These are phyloP conservation scores for Paramecium pentaurelia DNA, from an alignment of 73 alveolate genomes.

Conservation along the genomic window DNA sequence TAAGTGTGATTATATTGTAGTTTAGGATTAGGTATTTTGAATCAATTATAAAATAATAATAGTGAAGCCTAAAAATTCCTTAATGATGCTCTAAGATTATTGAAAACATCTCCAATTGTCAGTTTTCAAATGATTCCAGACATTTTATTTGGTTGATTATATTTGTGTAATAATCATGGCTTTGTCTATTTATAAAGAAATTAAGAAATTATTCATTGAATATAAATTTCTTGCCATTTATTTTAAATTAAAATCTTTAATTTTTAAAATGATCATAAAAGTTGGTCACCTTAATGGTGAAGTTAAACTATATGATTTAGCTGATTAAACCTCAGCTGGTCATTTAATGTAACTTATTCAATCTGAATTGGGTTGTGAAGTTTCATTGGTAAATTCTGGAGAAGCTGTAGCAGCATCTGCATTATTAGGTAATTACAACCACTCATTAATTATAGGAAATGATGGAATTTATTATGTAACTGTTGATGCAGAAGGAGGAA, in stretches of 20 bases:
- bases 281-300: conserved; percentile 53
- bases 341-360: conserved; percentile 39
- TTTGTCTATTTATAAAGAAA: neutral
- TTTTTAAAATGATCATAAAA: neutral
- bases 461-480: conserved; percentile 26
- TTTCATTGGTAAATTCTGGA: conserved; percentile 38
- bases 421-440: neutral
- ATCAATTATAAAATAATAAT: neutral
- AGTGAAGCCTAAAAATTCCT: neutral
- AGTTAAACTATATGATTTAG: conserved; percentile 47
- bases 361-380: conserved; percentile 53
- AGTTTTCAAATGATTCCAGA: conserved; percentile 32
- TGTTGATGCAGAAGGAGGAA: conserved; percentile 57
- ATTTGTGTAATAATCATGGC: neutral
- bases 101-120: neutral
- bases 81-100: neutral
- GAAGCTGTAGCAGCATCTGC: conserved; percentile 50
- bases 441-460: neutral
- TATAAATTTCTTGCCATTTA: neutral
- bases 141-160: neutral
- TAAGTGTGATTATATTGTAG: neutral
- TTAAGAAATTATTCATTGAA: neutral
- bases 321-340: conserved; percentile 31
- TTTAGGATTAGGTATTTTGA: neutral
- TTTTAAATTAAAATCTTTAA: neutral